These are phyloP conservation scores for Eragrostis curvula DNA, from an alignment of 176 grass and related monocot genomes.

Conservation along the genomic window DNA sequence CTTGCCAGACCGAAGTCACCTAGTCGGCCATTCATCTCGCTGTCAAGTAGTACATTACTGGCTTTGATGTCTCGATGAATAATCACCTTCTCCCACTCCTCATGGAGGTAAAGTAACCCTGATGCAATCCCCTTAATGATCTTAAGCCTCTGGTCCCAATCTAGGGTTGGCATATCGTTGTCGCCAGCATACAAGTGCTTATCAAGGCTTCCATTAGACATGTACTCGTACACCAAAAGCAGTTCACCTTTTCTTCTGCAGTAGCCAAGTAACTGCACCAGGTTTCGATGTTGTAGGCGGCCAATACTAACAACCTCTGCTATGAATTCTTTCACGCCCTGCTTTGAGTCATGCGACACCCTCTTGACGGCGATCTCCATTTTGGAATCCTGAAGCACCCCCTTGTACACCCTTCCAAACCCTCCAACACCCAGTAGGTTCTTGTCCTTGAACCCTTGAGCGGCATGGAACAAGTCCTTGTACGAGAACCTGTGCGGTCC, in stretches of 20 bases:
- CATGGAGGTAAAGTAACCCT: conserved; percentile 52
- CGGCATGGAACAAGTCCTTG: not conserved
- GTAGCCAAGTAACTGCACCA: conserved; percentile 38
- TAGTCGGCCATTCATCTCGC: conserved; percentile 30
- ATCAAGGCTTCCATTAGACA: conserved; percentile 9
- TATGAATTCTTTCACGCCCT: not conserved
- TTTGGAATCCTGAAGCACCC: not conserved
- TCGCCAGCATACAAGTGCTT: not conserved
- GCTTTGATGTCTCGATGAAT: conserved; percentile 39
- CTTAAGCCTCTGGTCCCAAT: conserved; percentile 42
- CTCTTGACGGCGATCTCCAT: not conserved
- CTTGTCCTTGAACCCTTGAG: not conserved
- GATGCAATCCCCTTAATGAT: conserved; percentile 57
- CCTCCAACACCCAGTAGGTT: not conserved
- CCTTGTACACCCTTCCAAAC: not conserved
- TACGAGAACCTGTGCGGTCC: conserved; percentile 24
- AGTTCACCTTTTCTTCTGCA: conserved; percentile 23
- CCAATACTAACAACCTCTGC: not conserved
- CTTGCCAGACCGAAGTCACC: conserved; percentile 71
- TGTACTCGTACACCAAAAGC: not conserved
- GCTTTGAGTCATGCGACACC: conserved; percentile 2
- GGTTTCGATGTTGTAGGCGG: conserved; percentile 20
- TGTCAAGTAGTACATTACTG: conserved; percentile 40
- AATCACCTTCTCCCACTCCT: conserved; percentile 53
- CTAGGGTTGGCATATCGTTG: not conserved